phyloP scores from a whole-genome alignment of 306 rosid species.

The Casuarina cunninghamiana region DNA sequence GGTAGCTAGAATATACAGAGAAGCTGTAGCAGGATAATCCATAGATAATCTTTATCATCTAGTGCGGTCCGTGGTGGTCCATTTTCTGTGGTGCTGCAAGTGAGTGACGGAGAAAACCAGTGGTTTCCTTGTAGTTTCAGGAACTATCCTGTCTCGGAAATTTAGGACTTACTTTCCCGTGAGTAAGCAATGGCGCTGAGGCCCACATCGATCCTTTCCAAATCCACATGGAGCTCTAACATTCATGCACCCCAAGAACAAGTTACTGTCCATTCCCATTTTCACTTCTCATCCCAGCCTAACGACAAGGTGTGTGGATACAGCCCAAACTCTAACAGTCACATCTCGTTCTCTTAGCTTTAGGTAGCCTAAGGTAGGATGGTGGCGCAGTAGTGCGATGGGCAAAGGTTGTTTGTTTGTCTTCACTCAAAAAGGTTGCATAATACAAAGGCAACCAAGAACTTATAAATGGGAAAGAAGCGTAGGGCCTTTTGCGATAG shows the following conservation, averaged over 20 bases:
- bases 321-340: not conserved
- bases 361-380: not conserved
- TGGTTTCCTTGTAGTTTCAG: not conserved
- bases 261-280: not conserved
- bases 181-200: not conserved
- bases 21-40: not conserved
- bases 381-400: slow-evolving; percentile 19
- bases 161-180: not conserved
- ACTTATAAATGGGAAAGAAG: not conserved
- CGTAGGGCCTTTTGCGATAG: not conserved
- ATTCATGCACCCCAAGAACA: not conserved
- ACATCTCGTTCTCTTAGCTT: not conserved
- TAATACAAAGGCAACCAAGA: not conserved
- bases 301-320: not conserved
- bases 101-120: not conserved
- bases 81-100: not conserved
- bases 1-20: not conserved
- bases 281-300: not conserved
- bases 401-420: slow-evolving; percentile 15
- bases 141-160: not conserved
- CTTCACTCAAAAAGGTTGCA: slow-evolving; percentile 10
- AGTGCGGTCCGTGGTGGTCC: not conserved
- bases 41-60: not conserved
- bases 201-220: slow-evolving; percentile 5
- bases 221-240: not conserved